Evolutionary conservation across 768 basidiomycete species (phyloP).

Genomic region (Kwoniella dendrophila): DNA sequence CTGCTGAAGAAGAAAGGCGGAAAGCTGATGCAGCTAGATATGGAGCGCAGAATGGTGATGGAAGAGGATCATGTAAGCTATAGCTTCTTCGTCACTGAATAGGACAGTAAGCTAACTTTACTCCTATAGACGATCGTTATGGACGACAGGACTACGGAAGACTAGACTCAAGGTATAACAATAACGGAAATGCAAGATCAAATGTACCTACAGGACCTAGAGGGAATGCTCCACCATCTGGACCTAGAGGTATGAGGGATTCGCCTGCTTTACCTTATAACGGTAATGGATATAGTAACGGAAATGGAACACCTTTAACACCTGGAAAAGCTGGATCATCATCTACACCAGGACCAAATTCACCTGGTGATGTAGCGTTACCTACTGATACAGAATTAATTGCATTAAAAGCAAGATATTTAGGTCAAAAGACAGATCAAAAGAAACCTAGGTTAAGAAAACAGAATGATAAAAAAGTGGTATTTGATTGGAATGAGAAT

Average conservation of each 20-base stretch:
- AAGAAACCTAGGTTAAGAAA: constrained; percentile 46
- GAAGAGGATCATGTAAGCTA: constrained; percentile 21
- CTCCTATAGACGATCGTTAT: constrained; percentile 11
- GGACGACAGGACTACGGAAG: constrained; percentile 25
- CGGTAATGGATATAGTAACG: constrained; percentile 16
- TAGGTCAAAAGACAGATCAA: constrained; percentile 61
- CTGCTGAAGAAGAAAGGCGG: constrained; percentile 67
- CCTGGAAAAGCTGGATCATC: constrained; percentile 39
- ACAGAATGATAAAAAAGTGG: constrained; percentile 93
- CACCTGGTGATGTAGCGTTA: constrained; percentile 34
- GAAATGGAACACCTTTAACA: constrained; percentile 15
- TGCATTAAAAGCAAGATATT: constrained; percentile 86
- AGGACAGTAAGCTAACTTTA: background rate
- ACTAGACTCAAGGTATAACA: constrained; percentile 16
- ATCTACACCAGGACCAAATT: constrained; percentile 54
- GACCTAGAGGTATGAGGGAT: constrained; percentile 31
- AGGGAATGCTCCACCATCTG: constrained; percentile 59
- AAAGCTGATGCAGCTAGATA: constrained; percentile 58
- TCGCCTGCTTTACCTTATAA: constrained; percentile 21
- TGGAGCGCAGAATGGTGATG: constrained; percentile 48
- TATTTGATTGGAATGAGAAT: constrained; percentile 98
- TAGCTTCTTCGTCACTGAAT: background rate
- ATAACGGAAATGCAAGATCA: constrained; percentile 9
- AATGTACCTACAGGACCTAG: constrained; percentile 77
- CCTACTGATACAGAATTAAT: constrained; percentile 72